These are phyloP conservation scores for Monilinia fructicola DNA, from an alignment of 2,329 filamentous ascomycete genomes.

Conservation along the genomic window DNA sequence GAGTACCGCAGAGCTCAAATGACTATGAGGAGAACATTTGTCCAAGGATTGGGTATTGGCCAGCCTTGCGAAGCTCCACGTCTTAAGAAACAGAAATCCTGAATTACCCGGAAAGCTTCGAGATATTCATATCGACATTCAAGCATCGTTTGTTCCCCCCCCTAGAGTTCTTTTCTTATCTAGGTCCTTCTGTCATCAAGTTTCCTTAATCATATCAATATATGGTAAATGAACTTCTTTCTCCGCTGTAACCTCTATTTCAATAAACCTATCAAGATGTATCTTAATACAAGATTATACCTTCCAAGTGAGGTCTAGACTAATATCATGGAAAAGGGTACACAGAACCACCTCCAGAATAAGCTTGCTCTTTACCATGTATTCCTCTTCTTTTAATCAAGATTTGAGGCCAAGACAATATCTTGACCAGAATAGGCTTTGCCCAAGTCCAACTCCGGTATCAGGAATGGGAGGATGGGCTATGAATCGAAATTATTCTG, in stretches of 20 bases:
- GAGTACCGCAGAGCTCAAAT: not conserved
- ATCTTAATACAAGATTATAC: not conserved
- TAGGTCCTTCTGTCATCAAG: not conserved
- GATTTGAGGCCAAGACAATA: not conserved
- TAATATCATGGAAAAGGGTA: constrained; percentile 19
- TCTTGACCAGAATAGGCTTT: constrained; percentile 3
- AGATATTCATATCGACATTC: constrained; percentile 2
- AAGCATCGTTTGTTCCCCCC: not conserved
- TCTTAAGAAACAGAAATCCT: constrained; percentile 6
- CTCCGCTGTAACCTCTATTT: constrained; percentile 1
- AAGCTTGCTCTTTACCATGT: constrained; percentile 10
- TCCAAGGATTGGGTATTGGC: not conserved
- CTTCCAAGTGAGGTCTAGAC: constrained; percentile 18
- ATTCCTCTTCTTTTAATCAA: not conserved
- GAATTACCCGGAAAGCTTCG: not conserved
- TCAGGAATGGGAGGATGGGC: constrained; percentile 7
- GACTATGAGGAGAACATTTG: not conserved
- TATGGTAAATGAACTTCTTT: constrained; percentile 4
- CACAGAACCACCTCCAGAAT: constrained; percentile 18
- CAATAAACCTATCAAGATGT: not conserved
- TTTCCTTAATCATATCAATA: not conserved
- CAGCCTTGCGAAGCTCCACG: not conserved
- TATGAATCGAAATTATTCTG: constrained; percentile 22
- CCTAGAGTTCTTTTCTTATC: not conserved
- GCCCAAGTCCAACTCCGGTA: not conserved